phyloP scores from a whole-genome alignment of 108 stramenopile genomes.

The Cylindrotheca fusiformis region DNA sequence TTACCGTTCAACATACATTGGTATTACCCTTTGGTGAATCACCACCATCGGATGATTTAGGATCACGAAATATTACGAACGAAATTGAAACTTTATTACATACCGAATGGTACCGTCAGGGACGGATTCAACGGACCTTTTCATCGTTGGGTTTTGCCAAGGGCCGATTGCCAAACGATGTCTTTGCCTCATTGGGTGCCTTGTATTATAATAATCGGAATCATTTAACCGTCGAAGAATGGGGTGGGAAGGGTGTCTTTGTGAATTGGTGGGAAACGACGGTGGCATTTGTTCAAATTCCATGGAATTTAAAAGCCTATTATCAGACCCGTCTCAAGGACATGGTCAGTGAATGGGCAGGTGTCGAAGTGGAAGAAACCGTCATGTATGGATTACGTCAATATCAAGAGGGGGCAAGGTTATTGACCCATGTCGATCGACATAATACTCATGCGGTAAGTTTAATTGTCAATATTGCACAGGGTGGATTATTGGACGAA shows the following conservation, averaged over 20 bases:
- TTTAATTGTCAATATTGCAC: constrained; percentile 90
- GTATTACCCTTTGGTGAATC: constrained; percentile 43
- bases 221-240: constrained; percentile 67
- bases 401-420: constrained; percentile 80
- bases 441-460: constrained; percentile 83
- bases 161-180: constrained; percentile 63
- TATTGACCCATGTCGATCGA: constrained; percentile 89
- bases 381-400: constrained; percentile 90
- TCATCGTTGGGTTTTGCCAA: constrained; percentile 60
- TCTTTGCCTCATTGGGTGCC: constrained; percentile 73
- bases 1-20: constrained; percentile 47
- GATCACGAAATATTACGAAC: constrained; percentile 39
- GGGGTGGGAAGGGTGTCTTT: constrained; percentile 73
- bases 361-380: constrained; percentile 83
- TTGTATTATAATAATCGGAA: constrained; percentile 84
- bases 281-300: constrained; percentile 68
- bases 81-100: constrained; percentile 38
- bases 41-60: constrained; percentile 29
- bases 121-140: constrained; percentile 54
- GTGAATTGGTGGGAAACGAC: constrained; percentile 91
- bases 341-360: constrained; percentile 80
- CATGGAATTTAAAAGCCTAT: constrained; percentile 59
- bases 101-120: constrained; percentile 55
- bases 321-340: constrained; percentile 70
- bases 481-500: constrained; percentile 70